phyloP scores from a whole-genome alignment of 768 basidiomycete genomes.

The Tylopilus sp. region DNA sequence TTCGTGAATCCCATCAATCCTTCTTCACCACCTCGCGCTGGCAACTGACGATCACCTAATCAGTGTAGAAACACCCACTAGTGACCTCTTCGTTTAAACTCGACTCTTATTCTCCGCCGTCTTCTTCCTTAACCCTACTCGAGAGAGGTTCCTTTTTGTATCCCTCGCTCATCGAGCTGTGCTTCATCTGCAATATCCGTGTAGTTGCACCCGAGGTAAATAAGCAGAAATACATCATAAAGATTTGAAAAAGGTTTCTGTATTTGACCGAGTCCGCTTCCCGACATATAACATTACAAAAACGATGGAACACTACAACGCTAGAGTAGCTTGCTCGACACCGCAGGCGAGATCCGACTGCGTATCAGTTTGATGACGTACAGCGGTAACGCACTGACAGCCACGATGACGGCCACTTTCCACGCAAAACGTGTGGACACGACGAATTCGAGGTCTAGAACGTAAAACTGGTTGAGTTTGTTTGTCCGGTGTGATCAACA shows the following conservation, averaged over 20 bases:
- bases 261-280: background rate
- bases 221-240: conserved; percentile 36
- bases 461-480: too few relatives aligned
- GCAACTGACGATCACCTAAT: conserved; percentile 27
- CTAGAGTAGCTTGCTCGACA: conserved; percentile 83
- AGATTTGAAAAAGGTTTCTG: conserved; percentile 28
- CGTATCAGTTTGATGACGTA: conserved; percentile 88
- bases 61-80: conserved; percentile 21
- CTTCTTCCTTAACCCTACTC: background rate
- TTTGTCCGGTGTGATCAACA: too few relatives aligned
- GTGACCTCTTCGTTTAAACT: conserved; percentile 4
- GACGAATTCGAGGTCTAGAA: conserved; percentile 85
- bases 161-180: conserved; percentile 1
- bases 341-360: conserved; percentile 84
- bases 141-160: conserved; percentile 15
- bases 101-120: background rate
- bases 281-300: conserved; percentile 1
- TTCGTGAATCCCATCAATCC: conserved; percentile 48
- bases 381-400: conserved; percentile 87
- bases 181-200: conserved; percentile 28
- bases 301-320: background rate
- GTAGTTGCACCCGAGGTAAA: conserved; percentile 21
- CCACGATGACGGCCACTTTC: conserved; percentile 95
- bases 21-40: conserved; percentile 43
- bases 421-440: conserved; percentile 83